phyloP scores from a whole-genome alignment of 345 rosid genomes.

The Eucalyptus melliodora region DNA sequence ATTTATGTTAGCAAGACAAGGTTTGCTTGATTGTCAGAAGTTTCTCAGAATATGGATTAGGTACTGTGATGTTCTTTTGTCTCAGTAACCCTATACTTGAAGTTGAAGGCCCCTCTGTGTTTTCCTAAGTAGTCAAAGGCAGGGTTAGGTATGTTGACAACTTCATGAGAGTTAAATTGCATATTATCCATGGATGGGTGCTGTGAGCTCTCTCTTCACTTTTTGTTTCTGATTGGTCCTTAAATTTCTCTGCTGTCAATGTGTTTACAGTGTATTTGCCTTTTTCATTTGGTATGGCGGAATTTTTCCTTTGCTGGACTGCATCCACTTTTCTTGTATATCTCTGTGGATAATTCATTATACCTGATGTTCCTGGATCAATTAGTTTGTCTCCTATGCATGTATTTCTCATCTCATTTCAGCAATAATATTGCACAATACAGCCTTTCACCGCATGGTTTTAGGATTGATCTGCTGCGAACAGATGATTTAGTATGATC shows the following conservation, averaged over 20 bases:
- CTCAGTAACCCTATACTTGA: not conserved
- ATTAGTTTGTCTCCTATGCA: not conserved
- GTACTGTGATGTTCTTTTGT: not conserved
- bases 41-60: not conserved
- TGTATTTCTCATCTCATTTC: not conserved
- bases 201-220: conserved; percentile 57
- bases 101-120: not conserved
- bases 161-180: conserved; percentile 74
- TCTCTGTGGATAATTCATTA: not conserved
- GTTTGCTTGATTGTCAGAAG: not conserved
- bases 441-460: not conserved
- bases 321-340: not conserved
- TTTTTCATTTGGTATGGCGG: not conserved
- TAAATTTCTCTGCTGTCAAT: not conserved
- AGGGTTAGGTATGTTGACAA: not conserved
- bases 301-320: not conserved
- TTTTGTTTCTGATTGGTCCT: conserved; percentile 56
- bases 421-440: not conserved
- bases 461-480: not conserved
- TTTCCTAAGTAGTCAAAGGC: not conserved
- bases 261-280: not conserved
- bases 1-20: not conserved
- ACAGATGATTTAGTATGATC: not conserved
- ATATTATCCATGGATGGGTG: conserved; percentile 82
- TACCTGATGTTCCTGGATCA: not conserved